Conservation (phyloP, 768 basidiomycete species). For the Leccinum disarticulatum region DNA sequence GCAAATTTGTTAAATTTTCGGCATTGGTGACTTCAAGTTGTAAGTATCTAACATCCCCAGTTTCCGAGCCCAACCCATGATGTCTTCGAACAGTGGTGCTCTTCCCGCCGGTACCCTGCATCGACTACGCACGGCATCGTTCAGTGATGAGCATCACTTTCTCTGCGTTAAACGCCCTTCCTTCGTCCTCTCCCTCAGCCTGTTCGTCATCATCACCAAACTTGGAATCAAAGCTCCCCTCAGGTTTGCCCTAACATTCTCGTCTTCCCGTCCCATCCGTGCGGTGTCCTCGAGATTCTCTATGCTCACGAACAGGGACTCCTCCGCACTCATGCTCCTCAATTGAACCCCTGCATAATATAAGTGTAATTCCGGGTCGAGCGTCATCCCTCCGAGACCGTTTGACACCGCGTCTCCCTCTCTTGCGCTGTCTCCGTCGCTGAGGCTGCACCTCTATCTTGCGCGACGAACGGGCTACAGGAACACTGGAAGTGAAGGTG, state of each 20-base stretch:
- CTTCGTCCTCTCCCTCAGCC: constrained; percentile 17
- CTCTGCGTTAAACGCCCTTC: constrained; percentile 43
- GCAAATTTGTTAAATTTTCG: no score
- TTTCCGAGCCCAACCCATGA: no score
- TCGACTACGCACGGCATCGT: not conserved
- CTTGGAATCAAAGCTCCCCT: constrained; percentile 26
- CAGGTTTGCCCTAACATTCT: constrained; percentile 29
- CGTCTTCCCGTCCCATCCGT: constrained; percentile 50
- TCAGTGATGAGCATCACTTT: constrained; percentile 44
- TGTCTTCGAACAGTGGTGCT: no score
- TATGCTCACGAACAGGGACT: constrained; percentile 51
- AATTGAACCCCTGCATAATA: constrained; percentile 48
- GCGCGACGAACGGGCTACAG: constrained; percentile 21
- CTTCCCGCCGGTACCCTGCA: no score
- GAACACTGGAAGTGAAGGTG: not conserved
- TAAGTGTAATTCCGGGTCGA: constrained; percentile 36
- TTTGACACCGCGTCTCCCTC: constrained; percentile 23
- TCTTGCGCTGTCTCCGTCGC: constrained; percentile 18
- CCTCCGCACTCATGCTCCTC: constrained; percentile 47
- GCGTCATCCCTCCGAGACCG: constrained; percentile 54
- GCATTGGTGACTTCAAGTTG: no score
- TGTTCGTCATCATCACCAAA: constrained; percentile 31
- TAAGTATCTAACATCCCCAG: no score
- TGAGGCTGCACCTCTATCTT: constrained; percentile 24
- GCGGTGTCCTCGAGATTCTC: constrained; percentile 60